Evolutionary conservation across 1,139 yeast species (phyloP).

Genomic region (Candida albicans): DNA sequence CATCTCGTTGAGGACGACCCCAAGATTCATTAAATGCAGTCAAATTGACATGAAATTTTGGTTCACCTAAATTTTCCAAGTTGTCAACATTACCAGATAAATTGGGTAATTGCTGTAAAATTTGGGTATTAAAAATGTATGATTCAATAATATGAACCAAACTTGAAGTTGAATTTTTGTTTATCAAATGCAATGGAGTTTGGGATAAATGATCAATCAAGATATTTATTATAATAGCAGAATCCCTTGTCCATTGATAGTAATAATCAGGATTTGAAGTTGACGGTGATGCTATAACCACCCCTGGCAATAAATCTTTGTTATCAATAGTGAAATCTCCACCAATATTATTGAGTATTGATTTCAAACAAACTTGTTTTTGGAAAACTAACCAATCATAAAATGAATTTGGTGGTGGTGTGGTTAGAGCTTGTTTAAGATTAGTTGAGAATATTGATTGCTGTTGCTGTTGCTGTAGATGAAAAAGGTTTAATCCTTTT

Average conservation of each 20-base stretch:
- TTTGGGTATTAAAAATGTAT: slow-evolving; percentile 58
- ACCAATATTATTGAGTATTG: slow-evolving; percentile 65
- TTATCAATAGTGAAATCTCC: slow-evolving; percentile 18
- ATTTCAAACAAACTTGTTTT: slow-evolving; percentile 47
- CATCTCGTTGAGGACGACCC: slow-evolving; percentile 98
- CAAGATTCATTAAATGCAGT: slow-evolving; percentile 61
- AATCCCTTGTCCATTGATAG: slow-evolving; percentile 89
- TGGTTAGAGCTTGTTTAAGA: not conserved
- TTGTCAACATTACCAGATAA: slow-evolving; percentile 60
- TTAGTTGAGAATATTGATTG: not conserved
- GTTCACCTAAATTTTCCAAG: slow-evolving; percentile 77
- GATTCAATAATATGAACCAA: slow-evolving; percentile 44
- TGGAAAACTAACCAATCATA: slow-evolving; percentile 60
- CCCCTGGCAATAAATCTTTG: slow-evolving; percentile 51
- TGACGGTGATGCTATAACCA: slow-evolving; percentile 84
- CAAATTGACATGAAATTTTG: slow-evolving; percentile 73
- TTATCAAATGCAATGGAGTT: too few species aligned
- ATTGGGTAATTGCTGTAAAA: slow-evolving; percentile 65
- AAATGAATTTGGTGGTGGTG: slow-evolving; percentile 25
- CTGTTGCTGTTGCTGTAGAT: not conserved
- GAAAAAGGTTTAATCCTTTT: not conserved
- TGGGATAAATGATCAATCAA: slow-evolving; percentile 42
- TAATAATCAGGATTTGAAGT: slow-evolving; percentile 68
- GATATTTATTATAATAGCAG: slow-evolving; percentile 77
- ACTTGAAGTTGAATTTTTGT: slow-evolving; percentile 17